Base-by-base conservation (phyloP, 345 rosid species). In the Gossypium bickii region DNA sequence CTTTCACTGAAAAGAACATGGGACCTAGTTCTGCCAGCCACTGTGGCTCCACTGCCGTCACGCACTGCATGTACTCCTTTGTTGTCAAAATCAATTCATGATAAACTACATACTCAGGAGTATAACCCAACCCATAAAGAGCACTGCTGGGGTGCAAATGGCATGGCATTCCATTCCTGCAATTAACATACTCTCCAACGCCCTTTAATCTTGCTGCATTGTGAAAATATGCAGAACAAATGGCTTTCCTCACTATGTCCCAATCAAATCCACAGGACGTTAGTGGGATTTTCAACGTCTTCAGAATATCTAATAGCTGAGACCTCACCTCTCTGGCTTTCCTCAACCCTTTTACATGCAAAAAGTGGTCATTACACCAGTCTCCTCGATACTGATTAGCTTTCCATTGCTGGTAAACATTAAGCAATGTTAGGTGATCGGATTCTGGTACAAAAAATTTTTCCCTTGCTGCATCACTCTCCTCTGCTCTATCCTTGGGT, bases 11-110 rank as follows among this genome's bases (percentile, higher is more conserved):
- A 76, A 95, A 95, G 71, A 95, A 95, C 99, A 95, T 91, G 2
- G 99, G 98, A 25, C 99, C 99, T 12, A 95, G 68, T 88, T 93
- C 97, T 0, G 97, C 97, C 78, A 91, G 63, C 98, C 99, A 95
- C 67, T 95, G 93, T 1, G 97, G 89, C 89, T 91, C 99, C 58
- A 95, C 99, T 0, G 98, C 82, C 0, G 99, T 93, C 48, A 86
- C 99, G 44, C 98, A 91, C 85, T 95, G 97, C 99, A 95, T 95
- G 80, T 95, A 95, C 85, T 95, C 97, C 87, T 95, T 95, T 0
- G 94, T 72, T 0, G 99, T 95, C 84, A 93, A 80, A 34, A 95
- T 84, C 86, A 95, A 80, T 75, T 95, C 98, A 38, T 95, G 98
- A 80, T 95, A 91, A 38, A 95, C 97, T 59, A 95, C 94, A 41